Conservation (phyloP, 1,284 basidiomycete species). For the Porogramme epimiltina region DNA sequence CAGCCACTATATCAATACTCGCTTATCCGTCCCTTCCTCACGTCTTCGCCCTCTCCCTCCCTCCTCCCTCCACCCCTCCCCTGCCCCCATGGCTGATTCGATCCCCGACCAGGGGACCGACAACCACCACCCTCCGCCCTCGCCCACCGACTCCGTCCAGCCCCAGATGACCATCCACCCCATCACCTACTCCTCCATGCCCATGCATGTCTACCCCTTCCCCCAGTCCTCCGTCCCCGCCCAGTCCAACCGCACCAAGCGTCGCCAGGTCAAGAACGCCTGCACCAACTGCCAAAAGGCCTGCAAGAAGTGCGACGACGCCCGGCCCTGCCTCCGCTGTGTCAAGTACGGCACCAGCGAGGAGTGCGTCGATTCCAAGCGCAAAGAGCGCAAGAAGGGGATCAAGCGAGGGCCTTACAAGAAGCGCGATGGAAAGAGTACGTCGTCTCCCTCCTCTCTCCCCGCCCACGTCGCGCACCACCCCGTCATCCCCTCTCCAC, state of each 20-base stretch:
- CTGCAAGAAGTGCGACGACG: conserved; percentile 90
- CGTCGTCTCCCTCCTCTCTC: conserved; percentile 18
- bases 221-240: conserved; percentile 47
- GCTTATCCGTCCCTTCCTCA: conserved; percentile 20
- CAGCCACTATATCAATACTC: conserved; percentile 24
- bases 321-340: conserved; percentile 82
- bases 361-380: conserved; percentile 78
- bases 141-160: conserved; percentile 42
- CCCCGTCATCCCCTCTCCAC: conserved; percentile 19
- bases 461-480: conserved; percentile 9
- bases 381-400: conserved; percentile 85
- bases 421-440: conserved; percentile 87
- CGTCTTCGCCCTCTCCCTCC: conserved; percentile 14
- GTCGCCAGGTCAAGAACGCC: conserved; percentile 88
- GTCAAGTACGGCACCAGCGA: conserved; percentile 83
- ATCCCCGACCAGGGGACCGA: conserved; percentile 38
- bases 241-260: conserved; percentile 65
- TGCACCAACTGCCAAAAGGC: conserved; percentile 89
- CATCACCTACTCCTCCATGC: conserved; percentile 52
- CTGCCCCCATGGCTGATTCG: conserved; percentile 33
- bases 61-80: conserved; percentile 11
- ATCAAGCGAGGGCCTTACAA: conserved; percentile 90
- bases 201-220: conserved; percentile 71
- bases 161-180: conserved; percentile 54
- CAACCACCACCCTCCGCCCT: conserved; percentile 33